These are phyloP conservation scores for Nannochloropsis granulata DNA, from an alignment of 108 stramenopile genomes.

Conservation along the genomic window DNA sequence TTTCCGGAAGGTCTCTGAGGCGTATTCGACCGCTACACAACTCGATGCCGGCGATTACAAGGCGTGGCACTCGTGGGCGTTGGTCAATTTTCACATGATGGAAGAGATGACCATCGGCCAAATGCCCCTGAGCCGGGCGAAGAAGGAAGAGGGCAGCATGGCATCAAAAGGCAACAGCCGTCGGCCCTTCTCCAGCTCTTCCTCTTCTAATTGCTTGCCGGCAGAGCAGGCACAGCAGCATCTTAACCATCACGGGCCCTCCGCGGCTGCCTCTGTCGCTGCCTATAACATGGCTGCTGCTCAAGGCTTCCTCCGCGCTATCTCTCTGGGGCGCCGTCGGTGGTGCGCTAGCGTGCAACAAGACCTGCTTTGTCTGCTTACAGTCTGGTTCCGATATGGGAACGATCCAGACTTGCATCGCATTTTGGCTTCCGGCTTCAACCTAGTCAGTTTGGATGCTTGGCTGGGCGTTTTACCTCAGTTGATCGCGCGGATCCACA, in stretches of 20 bases:
- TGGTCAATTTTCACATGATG: constrained; percentile 85
- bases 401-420: constrained; percentile 51
- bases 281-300: constrained; percentile 45
- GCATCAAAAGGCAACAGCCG: not conserved
- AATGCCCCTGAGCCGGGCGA: not conserved
- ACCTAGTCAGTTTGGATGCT: constrained; percentile 60
- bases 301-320: constrained; percentile 69
- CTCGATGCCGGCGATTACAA: constrained; percentile 54
- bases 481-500: constrained; percentile 92
- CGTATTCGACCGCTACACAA: constrained; percentile 47
- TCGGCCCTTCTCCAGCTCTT: not conserved
- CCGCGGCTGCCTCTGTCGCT: constrained; percentile 6
- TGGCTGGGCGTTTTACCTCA: constrained; percentile 98
- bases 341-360: constrained; percentile 88
- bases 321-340: constrained; percentile 69
- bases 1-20: constrained; percentile 5
- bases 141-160: not conserved
- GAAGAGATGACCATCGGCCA: constrained; percentile 49
- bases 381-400: constrained; percentile 87
- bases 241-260: not conserved
- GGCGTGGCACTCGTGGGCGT: constrained; percentile 94
- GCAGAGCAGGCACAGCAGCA: not conserved
- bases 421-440: constrained; percentile 60
- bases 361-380: constrained; percentile 85
- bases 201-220: not conserved